These are phyloP conservation scores for Licmophora abbreviata DNA, from an alignment of 108 stramenopile genomes.

Conservation along the genomic window DNA sequence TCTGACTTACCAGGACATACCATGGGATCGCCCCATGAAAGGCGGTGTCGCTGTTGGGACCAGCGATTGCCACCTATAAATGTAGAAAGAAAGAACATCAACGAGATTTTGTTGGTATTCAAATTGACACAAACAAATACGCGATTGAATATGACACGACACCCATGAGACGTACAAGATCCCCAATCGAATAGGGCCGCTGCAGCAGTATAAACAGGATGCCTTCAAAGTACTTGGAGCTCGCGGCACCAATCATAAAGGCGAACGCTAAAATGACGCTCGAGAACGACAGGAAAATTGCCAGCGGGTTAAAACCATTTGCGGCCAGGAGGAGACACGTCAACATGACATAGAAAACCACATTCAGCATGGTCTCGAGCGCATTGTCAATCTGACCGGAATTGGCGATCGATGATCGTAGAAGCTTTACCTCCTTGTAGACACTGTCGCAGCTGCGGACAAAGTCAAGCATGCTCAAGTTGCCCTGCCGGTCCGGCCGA, in stretches of 20 bases:
- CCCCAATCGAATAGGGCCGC: conserved; percentile 28
- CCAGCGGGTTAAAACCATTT: conserved; percentile 23
- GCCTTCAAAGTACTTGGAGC: conserved; percentile 63
- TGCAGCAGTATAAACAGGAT: conserved; percentile 48
- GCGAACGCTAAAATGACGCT: conserved; percentile 36
- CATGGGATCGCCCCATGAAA: too few species aligned
- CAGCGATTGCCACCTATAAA: too few species aligned
- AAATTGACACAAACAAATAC: not conserved
- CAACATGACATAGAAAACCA: conserved; percentile 41
- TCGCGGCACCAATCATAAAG: conserved; percentile 49
- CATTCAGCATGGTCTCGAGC: conserved; percentile 57
- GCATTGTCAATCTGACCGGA: conserved; percentile 37
- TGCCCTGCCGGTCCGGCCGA: conserved; percentile 52
- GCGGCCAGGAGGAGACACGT: conserved; percentile 26
- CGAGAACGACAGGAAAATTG: conserved; percentile 32
- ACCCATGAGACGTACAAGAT: not conserved
- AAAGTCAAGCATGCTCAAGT: conserved; percentile 33
- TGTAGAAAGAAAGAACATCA: too few species aligned
- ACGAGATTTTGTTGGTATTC: too few species aligned
- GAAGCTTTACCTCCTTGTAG: conserved; percentile 52
- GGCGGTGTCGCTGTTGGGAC: too few species aligned
- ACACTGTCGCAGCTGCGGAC: conserved; percentile 44
- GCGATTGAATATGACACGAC: not conserved
- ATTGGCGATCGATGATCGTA: conserved; percentile 53
- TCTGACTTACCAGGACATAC: too few species aligned